These are phyloP conservation scores for Colletotrichum scovillei DNA, from an alignment of 2,329 filamentous ascomycete genomes.

Conservation along the genomic window DNA sequence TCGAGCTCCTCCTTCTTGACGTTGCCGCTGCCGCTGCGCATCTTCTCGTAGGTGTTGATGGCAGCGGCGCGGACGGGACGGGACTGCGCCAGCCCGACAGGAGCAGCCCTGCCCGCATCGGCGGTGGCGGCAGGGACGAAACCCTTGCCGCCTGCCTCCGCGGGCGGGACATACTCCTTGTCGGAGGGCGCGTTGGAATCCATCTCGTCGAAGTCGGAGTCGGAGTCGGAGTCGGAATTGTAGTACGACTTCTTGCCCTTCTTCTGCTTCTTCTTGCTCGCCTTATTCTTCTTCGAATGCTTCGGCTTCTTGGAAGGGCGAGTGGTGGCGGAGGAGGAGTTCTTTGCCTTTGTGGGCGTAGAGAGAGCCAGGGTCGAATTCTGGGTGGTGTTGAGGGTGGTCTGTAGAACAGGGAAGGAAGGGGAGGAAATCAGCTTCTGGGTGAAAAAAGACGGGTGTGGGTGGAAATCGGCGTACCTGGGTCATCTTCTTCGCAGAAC, in stretches of 20 bases:
- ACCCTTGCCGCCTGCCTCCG: background rate
- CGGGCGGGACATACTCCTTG: constrained; percentile 10
- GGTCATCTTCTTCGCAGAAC: background rate
- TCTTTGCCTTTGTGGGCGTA: background rate
- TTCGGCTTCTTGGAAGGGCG: background rate
- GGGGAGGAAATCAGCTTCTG: background rate
- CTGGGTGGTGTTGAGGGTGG: background rate
- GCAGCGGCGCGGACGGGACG: constrained; percentile 25
- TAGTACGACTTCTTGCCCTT: background rate
- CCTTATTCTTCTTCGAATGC: background rate
- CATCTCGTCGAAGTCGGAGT: background rate
- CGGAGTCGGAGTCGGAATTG: constrained; percentile 3
- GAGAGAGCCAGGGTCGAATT: background rate
- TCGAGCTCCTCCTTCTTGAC: background rate
- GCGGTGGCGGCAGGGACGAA: background rate
- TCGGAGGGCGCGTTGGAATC: background rate
- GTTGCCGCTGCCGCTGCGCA: constrained; percentile 3
- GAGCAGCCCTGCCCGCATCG: background rate
- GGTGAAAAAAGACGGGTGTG: background rate
- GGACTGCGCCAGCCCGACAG: constrained; percentile 27
- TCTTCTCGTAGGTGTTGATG: constrained; percentile 31
- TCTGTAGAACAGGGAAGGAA: background rate
- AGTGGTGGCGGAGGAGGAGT: background rate
- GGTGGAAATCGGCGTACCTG: background rate
- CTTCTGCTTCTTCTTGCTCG: background rate